phyloP scores from a whole-genome alignment of 495 filamentous ascomycete species.

The Aspergillus avenaceus region DNA sequence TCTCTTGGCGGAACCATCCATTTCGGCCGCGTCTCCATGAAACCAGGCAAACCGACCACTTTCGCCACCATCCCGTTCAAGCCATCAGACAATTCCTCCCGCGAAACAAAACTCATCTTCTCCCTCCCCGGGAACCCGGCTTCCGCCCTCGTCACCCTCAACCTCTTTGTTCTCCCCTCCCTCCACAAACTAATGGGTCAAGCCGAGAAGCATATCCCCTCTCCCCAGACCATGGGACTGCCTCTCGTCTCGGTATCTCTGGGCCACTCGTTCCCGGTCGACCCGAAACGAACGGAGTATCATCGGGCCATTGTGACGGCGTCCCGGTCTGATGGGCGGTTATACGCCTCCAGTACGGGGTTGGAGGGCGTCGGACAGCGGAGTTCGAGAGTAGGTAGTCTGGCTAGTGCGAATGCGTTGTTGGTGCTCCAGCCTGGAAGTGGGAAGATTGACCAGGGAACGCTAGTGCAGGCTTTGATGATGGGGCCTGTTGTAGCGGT shows the following conservation, averaged over 20 bases:
- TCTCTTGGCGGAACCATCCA: constrained; percentile 88
- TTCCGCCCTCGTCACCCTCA: constrained; percentile 84
- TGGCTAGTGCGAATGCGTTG: constrained; percentile 83
- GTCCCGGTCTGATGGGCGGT: constrained; percentile 55
- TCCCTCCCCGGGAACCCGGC: constrained; percentile 93
- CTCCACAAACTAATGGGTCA: constrained; percentile 63
- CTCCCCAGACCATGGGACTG: constrained; percentile 52
- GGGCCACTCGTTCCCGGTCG: constrained; percentile 66
- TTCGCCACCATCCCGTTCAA: constrained; percentile 82
- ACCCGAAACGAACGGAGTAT: constrained; percentile 77
- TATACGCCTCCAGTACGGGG: constrained; percentile 82
- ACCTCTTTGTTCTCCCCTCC: constrained; percentile 88
- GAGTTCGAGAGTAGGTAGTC: constrained; percentile 83
- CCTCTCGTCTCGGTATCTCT: constrained; percentile 67
- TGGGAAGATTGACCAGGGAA: constrained; percentile 47
- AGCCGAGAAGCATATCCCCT: constrained; percentile 35
- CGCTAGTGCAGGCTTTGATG: constrained; percentile 56
- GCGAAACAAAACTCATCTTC: constrained; percentile 71
- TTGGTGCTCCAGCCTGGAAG: constrained; percentile 65
- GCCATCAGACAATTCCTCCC: constrained; percentile 36
- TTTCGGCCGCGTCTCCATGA: constrained; percentile 96
- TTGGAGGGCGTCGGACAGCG: constrained; percentile 60
- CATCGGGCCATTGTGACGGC: constrained; percentile 70
- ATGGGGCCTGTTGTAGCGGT: constrained; percentile 46
- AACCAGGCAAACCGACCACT: constrained; percentile 95